A percentile compares a stretch with the other conserved stretches of the same genome.
Conservation (phyloP, 257 asterid species). For the Solanum stenotomum region DNA sequence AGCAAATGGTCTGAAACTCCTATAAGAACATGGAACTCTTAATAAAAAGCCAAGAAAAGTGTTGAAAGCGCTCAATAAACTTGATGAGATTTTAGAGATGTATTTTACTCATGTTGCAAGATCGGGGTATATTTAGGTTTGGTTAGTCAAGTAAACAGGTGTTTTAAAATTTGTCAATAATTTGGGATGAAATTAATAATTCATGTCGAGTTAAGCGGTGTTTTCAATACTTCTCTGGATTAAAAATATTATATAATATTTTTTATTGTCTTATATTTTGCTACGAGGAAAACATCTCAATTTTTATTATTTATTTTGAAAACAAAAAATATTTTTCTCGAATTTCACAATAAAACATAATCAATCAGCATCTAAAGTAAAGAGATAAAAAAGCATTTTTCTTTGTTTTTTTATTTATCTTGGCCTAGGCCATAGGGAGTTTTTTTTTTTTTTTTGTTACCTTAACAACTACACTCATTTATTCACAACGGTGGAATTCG, state of each 20-base stretch:
- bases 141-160: too few species aligned
- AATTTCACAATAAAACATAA: too few species aligned
- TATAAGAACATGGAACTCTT: too few species aligned
- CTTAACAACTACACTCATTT: too few species aligned
- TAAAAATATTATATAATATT: neutral
- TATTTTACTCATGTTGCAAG: neutral
- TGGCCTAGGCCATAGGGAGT: neutral
- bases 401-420: neutral
- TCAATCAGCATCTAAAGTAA: neutral
- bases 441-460: too few species aligned
- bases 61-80: neutral
- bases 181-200: too few species aligned
- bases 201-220: neutral
- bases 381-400: neutral
- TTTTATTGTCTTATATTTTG: neutral
- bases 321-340: rapidly evolving
- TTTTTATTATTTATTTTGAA: neutral
- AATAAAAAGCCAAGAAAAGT: too few species aligned
- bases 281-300: neutral
- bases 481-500: too few species aligned
- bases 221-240: too few species aligned
- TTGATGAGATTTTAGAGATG: neutral
- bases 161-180: too few species aligned
- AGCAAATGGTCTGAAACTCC: rapidly evolving
- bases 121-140: too few species aligned